These are phyloP conservation scores for Ogataea siamensis DNA, from an alignment of 805 yeast genomes.

Conservation along the genomic window DNA sequence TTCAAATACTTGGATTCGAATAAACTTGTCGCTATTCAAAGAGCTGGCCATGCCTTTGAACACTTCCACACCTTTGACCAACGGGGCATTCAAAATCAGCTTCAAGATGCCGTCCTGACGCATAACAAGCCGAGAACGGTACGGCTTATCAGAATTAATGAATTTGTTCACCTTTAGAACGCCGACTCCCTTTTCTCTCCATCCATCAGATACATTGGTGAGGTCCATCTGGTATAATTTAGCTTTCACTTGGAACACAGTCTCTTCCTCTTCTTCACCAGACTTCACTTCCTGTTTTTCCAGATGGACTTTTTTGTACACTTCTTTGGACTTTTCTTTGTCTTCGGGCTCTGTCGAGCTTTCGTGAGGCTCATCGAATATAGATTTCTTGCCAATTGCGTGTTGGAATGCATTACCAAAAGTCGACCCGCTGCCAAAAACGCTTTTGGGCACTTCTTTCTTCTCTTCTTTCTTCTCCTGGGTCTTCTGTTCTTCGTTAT, in stretches of 20 bases:
- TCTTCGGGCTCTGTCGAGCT: slow-evolving; percentile 27
- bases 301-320: slow-evolving; percentile 58
- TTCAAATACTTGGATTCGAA: slow-evolving; percentile 69
- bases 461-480: slow-evolving; percentile 2
- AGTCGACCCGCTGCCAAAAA: slow-evolving; percentile 46
- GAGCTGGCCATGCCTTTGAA: slow-evolving; percentile 85
- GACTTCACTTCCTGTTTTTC: slow-evolving; percentile 63
- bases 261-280: slow-evolving; percentile 86
- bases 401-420: slow-evolving; percentile 56
- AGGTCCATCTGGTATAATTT: slow-evolving; percentile 76
- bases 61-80: slow-evolving; percentile 59
- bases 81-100: slow-evolving; percentile 74
- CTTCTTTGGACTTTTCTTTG: slow-evolving; percentile 31
- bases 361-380: slow-evolving; percentile 43
- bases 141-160: slow-evolving; percentile 27
- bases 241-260: slow-evolving; percentile 66
- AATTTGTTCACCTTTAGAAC: slow-evolving; percentile 69
- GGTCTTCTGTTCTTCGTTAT: not conserved
- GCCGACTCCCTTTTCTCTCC: slow-evolving; percentile 97
- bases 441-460: slow-evolving; percentile 12
- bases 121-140: slow-evolving; percentile 75
- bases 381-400: slow-evolving; percentile 52
- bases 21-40: slow-evolving; percentile 75
- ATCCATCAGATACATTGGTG: slow-evolving; percentile 64
- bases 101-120: slow-evolving; percentile 83